A percentile compares a stretch with the other conserved stretches of the same genome.
These are phyloP conservation scores for Ogataea trehalophila DNA, from an alignment of 805 yeast species.

Conservation along the genomic window DNA sequence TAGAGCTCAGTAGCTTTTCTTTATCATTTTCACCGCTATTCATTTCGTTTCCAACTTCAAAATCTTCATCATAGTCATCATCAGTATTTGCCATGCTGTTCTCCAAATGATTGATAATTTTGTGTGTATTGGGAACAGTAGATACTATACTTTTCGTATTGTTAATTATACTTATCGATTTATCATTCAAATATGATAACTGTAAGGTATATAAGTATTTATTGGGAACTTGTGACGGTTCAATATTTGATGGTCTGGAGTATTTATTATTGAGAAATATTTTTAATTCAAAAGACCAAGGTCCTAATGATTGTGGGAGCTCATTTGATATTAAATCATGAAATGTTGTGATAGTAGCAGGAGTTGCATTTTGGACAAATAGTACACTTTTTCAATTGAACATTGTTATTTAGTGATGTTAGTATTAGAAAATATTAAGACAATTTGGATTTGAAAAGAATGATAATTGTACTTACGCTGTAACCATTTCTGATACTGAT, in stretches of 20 bases:
- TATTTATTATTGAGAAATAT: slow-evolving; percentile 61
- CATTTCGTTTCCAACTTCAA: slow-evolving; percentile 15
- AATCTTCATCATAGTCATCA: slow-evolving; percentile 9
- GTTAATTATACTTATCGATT: slow-evolving; percentile 46
- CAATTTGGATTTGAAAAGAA: background rate
- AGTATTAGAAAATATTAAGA: background rate
- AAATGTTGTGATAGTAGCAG: slow-evolving; percentile 59
- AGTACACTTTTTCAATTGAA: slow-evolving; percentile 28
- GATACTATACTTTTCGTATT: slow-evolving; percentile 35
- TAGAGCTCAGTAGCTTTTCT: slow-evolving; percentile 19
- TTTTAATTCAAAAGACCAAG: slow-evolving; percentile 67
- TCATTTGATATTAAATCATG: slow-evolving; percentile 70
- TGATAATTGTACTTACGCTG: slow-evolving; percentile 26
- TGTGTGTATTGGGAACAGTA: slow-evolving; percentile 21
- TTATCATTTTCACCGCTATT: slow-evolving; percentile 17
- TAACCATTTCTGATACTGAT: slow-evolving; percentile 21
- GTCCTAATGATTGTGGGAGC: slow-evolving; percentile 54
- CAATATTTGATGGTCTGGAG: slow-evolving; percentile 36
- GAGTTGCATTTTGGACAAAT: slow-evolving; percentile 41
- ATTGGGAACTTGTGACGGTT: slow-evolving; percentile 34
- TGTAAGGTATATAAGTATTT: slow-evolving; percentile 46
- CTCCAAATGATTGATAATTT: slow-evolving; percentile 8
- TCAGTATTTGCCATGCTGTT: slow-evolving; percentile 3
- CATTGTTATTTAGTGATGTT: slow-evolving; percentile 1
- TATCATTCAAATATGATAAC: slow-evolving; percentile 43